These are phyloP conservation scores for Madurella fahalii DNA, from an alignment of 2,329 filamentous ascomycete species.

Conservation along the genomic window DNA sequence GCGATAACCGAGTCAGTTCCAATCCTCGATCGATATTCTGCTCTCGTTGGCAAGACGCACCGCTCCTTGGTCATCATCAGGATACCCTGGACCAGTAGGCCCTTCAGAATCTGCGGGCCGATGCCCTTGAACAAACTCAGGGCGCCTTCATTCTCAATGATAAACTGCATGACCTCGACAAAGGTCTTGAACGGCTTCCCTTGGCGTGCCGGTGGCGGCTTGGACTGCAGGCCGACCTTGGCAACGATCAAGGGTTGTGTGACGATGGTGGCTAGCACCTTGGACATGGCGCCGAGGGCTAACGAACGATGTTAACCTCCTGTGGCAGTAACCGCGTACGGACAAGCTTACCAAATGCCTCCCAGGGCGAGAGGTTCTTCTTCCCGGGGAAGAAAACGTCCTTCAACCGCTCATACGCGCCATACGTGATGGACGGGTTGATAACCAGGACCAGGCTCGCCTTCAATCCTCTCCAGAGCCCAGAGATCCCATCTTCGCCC, in stretches of 20 bases:
- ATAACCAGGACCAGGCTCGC: conserved; percentile 92
- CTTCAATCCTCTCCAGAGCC: conserved; percentile 92
- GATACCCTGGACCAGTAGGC: conserved; percentile 87
- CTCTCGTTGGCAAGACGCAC: conserved; percentile 42
- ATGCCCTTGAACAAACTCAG: conserved; percentile 95
- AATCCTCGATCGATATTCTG: not conserved
- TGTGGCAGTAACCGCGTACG: not conserved
- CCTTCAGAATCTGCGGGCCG: conserved; percentile 88
- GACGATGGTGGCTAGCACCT: conserved; percentile 81
- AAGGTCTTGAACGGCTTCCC: conserved; percentile 94
- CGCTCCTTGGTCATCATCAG: conserved; percentile 99
- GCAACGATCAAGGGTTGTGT: conserved; percentile 97
- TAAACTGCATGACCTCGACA: conserved; percentile 90
- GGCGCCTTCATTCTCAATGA: conserved; percentile 80
- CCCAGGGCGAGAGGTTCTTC: conserved; percentile 69
- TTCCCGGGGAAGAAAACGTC: conserved; percentile 74
- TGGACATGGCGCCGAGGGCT: conserved; percentile 92
- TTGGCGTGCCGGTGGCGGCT: conserved; percentile 75
- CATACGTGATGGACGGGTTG: conserved; percentile 96
- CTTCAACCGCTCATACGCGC: conserved; percentile 87
- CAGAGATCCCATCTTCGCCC: conserved; percentile 82
- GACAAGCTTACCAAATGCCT: conserved; percentile 77
- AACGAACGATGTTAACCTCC: not conserved
- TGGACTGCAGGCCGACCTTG: conserved; percentile 93
- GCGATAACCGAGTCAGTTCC: conserved; percentile 14